A percentile compares a stretch with the other conserved stretches of the same genome.
These are phyloP conservation scores for Diutina mesorugosa DNA, from an alignment of 1,139 yeast species.

Conservation along the genomic window DNA sequence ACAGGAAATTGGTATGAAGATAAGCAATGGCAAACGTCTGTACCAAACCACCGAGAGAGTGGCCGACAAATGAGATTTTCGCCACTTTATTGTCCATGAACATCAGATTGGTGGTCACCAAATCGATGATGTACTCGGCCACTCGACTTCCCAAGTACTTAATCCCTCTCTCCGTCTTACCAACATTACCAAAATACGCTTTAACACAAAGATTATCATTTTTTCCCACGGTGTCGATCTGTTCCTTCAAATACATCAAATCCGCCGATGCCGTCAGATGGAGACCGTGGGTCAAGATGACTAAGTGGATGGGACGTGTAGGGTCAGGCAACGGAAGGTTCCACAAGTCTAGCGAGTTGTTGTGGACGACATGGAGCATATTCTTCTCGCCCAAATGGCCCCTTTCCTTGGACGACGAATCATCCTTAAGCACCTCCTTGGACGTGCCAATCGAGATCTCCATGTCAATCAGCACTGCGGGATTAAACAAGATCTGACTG, in stretches of 20 bases:
- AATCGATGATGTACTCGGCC: slow-evolving; percentile 62
- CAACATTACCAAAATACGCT: slow-evolving; percentile 74
- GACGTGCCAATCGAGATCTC: slow-evolving; percentile 52
- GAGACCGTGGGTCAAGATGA: slow-evolving; percentile 78
- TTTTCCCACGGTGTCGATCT: slow-evolving; percentile 37
- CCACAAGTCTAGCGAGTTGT: slow-evolving; percentile 70
- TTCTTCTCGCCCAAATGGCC: slow-evolving; percentile 1
- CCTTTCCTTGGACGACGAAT: slow-evolving; percentile 12
- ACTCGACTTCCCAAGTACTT: slow-evolving; percentile 74
- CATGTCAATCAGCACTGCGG: slow-evolving; percentile 55
- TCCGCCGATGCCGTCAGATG: slow-evolving; percentile 88
- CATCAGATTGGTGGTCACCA: slow-evolving; percentile 28
- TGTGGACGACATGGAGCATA: slow-evolving; percentile 27
- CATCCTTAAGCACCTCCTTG: slow-evolving; percentile 28
- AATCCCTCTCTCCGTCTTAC: slow-evolving; percentile 85
- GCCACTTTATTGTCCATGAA: slow-evolving; percentile 19
- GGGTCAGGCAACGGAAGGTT: slow-evolving; percentile 34
- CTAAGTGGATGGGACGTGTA: slow-evolving; percentile 50
- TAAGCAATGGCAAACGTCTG: slow-evolving; percentile 90
- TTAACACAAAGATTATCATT: slow-evolving; percentile 49
- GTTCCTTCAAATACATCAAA: slow-evolving; percentile 75
- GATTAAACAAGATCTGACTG: slow-evolving; percentile 71
- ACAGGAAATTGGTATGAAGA: slow-evolving; percentile 56
- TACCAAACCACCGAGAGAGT: slow-evolving; percentile 83
- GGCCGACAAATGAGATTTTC: slow-evolving; percentile 79